Evolutionary conservation across 1,284 basidiomycete species (phyloP).

Genomic region (Sporisorium graminicola): DNA sequence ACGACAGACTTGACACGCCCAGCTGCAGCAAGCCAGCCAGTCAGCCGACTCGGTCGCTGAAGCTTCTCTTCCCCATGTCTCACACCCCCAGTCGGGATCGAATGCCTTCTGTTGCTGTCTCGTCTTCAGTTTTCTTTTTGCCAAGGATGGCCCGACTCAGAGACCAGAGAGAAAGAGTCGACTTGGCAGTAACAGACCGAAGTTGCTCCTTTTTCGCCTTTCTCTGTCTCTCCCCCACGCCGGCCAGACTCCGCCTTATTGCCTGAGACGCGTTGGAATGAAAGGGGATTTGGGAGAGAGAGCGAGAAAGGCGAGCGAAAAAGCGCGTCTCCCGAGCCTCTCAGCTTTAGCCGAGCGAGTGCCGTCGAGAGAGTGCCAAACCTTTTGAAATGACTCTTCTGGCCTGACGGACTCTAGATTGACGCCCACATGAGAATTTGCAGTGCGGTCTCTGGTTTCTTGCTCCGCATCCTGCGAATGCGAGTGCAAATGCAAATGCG

Average conservation of each 20-base stretch:
- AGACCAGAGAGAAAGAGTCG: neutral
- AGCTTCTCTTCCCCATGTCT: too few relatives aligned
- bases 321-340: neutral
- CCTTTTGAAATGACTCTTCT: neutral
- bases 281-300: neutral
- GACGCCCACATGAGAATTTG: too few relatives aligned
- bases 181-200: neutral
- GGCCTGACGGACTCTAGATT: too few relatives aligned
- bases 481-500: too few relatives aligned
- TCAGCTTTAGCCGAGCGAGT: neutral
- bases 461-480: constrained; percentile 5
- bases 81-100: too few relatives aligned
- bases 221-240: neutral
- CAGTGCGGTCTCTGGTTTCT: neutral
- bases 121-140: too few relatives aligned
- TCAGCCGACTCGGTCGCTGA: neutral
- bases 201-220: constrained; percentile 3
- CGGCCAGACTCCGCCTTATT: constrained; percentile 8
- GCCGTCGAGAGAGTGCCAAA: neutral
- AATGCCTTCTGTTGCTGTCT: too few relatives aligned
- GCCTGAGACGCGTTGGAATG: too few relatives aligned
- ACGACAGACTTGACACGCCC: too few relatives aligned
- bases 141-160: neutral
- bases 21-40: neutral
- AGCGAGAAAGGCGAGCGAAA: neutral